Percentiles rank a stretch among this genome's conserved stretches.
Conservation (phyloP, 129 eudicot genomes). For the Saposhnikovia divaricata region DNA sequence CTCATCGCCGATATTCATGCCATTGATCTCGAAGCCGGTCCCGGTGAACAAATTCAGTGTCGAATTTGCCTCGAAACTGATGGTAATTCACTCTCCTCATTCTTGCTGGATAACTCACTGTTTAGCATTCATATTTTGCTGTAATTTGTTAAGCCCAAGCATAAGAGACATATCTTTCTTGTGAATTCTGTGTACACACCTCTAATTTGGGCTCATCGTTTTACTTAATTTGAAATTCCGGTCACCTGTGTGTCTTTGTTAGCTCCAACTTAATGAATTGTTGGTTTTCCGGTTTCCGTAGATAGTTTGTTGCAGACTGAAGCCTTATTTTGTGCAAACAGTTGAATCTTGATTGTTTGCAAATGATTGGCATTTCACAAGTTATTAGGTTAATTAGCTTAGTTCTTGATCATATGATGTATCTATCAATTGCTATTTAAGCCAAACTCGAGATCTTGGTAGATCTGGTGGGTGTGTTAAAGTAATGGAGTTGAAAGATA, state of each 20-base stretch:
- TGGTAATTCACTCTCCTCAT: conserved; percentile 30
- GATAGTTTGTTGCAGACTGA: too few relatives aligned
- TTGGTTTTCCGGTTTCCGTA: too few relatives aligned
- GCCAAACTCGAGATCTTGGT: too few relatives aligned
- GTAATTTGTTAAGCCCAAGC: not conserved
- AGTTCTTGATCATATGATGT: not conserved
- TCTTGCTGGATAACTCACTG: not conserved
- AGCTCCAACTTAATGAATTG: not conserved
- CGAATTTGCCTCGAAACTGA: conserved; percentile 95
- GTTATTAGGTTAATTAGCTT: not conserved
- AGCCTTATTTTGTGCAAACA: not conserved
- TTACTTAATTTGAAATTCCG: not conserved
- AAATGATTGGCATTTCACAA: not conserved
- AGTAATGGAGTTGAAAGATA: not conserved
- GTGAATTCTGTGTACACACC: not conserved
- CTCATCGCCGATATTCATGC: conserved; percentile 30
- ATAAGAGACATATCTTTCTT: not conserved
- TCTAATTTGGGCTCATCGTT: not conserved
- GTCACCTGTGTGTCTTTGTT: too few relatives aligned
- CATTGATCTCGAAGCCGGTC: conserved; percentile 96
- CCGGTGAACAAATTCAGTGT: conserved; percentile 93
- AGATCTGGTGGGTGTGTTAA: not conserved
- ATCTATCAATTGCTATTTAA: too few relatives aligned
- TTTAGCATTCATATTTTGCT: not conserved
- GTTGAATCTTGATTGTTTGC: not conserved